A percentile compares a stretch with the other conserved stretches of the same genome.
Evolutionary conservation across 2,329 filamentous ascomycete species (phyloP).

Genomic region (Tothia fuscella): DNA sequence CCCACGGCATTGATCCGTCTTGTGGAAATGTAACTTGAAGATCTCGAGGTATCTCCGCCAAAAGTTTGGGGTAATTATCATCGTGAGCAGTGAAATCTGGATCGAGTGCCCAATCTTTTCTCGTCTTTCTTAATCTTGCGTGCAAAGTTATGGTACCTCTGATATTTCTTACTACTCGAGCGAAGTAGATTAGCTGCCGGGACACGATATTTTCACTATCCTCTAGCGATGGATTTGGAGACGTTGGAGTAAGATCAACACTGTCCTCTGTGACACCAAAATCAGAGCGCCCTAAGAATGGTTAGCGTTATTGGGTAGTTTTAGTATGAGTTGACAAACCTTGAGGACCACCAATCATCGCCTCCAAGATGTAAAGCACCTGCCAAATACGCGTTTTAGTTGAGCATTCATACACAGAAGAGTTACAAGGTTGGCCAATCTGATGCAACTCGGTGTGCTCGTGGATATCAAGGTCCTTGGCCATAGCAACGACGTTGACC

Average conservation of each 20-base stretch:
- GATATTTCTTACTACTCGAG: slow-evolving; percentile 66
- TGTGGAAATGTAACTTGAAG: slow-evolving; percentile 64
- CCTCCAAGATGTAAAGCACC: slow-evolving; percentile 69
- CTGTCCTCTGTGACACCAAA: slow-evolving; percentile 62
- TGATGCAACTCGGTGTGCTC: slow-evolving; percentile 75
- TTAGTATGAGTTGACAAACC: slow-evolving; percentile 38
- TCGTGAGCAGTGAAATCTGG: slow-evolving; percentile 73
- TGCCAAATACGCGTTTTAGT: slow-evolving; percentile 87
- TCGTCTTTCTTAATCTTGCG: slow-evolving; percentile 58
- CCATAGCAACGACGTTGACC: slow-evolving; percentile 86
- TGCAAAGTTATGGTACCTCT: slow-evolving; percentile 66
- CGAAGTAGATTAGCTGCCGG: slow-evolving; percentile 72
- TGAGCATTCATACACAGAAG: slow-evolving; percentile 60
- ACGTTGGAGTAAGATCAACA: slow-evolving; percentile 60
- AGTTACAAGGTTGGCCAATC: slow-evolving; percentile 57
- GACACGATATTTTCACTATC: slow-evolving; percentile 66
- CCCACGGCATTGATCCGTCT: slow-evolving; percentile 70
- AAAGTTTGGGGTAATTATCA: slow-evolving; percentile 63
- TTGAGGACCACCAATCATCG: slow-evolving; percentile 90
- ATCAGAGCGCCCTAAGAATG: slow-evolving; percentile 57
- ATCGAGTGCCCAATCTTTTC: slow-evolving; percentile 76
- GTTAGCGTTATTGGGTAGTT: slow-evolving; percentile 11
- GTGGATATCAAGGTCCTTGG: slow-evolving; percentile 77
- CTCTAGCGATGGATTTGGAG: slow-evolving; percentile 54
- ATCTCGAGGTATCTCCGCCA: slow-evolving; percentile 65